A percentile compares a stretch with the other conserved stretches of the same genome.
phyloP scores from a whole-genome alignment of 768 basidiomycete genomes.

The Ramaria rubella region DNA sequence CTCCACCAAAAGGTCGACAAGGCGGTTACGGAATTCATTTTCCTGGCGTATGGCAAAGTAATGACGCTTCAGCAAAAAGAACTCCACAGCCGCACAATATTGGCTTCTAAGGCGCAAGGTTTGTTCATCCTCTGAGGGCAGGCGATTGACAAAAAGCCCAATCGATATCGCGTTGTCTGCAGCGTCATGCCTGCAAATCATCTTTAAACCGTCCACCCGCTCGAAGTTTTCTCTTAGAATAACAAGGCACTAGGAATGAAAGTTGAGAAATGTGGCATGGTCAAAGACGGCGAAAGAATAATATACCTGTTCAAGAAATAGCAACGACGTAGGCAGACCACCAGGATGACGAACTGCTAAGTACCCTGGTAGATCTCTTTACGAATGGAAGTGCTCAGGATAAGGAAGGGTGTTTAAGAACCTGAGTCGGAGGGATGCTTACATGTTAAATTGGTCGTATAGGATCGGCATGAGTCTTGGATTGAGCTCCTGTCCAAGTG shows the following conservation, averaged over 20 bases:
- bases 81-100: conserved; percentile 68
- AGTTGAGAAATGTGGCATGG: not conserved
- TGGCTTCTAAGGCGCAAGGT: conserved; percentile 58
- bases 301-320: conserved; percentile 66
- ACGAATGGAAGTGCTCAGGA: too few relatives aligned
- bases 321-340: not conserved
- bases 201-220: conserved; percentile 44
- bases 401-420: too few relatives aligned
- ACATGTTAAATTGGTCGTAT: conserved; percentile 71
- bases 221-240: conserved; percentile 77
- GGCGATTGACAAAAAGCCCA: conserved; percentile 59
- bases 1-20: conserved; percentile 67
- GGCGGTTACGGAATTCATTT: conserved; percentile 54
- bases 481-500: conserved; percentile 72
- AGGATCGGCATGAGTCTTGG: conserved; percentile 60
- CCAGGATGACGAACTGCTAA: too few relatives aligned
- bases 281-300: not conserved
- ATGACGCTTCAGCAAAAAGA: conserved; percentile 56
- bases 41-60: conserved; percentile 62
- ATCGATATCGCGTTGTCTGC: conserved; percentile 36
- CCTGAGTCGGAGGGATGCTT: conserved; percentile 25
- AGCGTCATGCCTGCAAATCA: conserved; percentile 27
- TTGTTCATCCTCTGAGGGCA: conserved; percentile 31
- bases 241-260: conserved; percentile 50
- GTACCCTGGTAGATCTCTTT: too few relatives aligned